phyloP scores from a whole-genome alignment of 2,329 filamentous ascomycete species.

The Scedosporium minutisporum region DNA sequence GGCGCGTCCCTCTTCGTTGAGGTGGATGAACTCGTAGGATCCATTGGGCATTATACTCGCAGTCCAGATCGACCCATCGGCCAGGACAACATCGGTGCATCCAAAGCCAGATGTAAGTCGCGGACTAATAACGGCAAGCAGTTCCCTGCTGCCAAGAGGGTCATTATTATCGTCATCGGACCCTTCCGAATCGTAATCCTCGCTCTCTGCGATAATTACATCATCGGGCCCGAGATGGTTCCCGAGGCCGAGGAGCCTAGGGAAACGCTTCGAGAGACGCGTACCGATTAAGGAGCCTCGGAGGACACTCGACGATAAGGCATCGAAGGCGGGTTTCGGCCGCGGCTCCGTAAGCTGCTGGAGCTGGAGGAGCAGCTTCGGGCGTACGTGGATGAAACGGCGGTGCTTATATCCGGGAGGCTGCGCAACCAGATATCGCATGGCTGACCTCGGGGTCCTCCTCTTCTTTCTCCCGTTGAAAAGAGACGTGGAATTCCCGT shows the following conservation, averaged over 20 bases:
- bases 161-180: constrained; percentile 38
- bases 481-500: constrained; percentile 27
- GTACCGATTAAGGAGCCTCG: constrained; percentile 43
- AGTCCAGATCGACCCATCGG: constrained; percentile 51
- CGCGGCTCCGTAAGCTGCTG: constrained; percentile 55
- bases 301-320: constrained; percentile 59
- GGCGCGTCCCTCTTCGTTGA: constrained; percentile 46
- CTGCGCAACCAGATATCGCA: constrained; percentile 57
- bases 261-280: constrained; percentile 49
- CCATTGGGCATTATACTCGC: constrained; percentile 42
- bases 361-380: constrained; percentile 61
- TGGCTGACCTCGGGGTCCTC: constrained; percentile 43
- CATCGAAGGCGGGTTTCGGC: constrained; percentile 60
- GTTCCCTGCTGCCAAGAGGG: constrained; percentile 35
- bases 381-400: constrained; percentile 56
- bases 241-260: constrained; percentile 53
- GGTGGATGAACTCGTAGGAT: constrained; percentile 56
- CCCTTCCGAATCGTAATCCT: constrained; percentile 44
- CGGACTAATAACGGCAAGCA: constrained; percentile 62
- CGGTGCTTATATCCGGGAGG: constrained; percentile 57
- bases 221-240: constrained; percentile 58
- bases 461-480: constrained; percentile 30
- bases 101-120: constrained; percentile 38
- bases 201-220: constrained; percentile 60
- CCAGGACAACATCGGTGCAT: constrained; percentile 55